Evolutionary conservation across 805 yeast genomes (phyloP).

Genomic region (Ogataea zsoltii): DNA sequence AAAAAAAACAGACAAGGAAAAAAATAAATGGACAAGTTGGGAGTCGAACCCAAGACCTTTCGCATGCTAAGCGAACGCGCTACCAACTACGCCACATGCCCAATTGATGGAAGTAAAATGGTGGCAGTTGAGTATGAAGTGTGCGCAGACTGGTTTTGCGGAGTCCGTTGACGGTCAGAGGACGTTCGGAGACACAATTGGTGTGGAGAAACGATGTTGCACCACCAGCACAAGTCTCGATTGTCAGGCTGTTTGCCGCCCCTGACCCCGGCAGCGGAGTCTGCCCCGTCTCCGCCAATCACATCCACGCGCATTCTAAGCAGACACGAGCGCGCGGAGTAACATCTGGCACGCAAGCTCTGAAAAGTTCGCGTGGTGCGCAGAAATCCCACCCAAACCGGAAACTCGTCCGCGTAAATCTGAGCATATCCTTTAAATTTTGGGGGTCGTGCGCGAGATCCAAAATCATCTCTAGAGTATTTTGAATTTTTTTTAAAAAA

Average conservation of each 20-base stretch:
- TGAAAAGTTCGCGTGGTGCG: background rate
- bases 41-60: slow-evolving; percentile 80
- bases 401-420: background rate
- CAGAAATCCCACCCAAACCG: too few relatives aligned
- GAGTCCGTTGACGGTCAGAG: too few relatives aligned
- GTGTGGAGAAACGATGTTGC: too few relatives aligned
- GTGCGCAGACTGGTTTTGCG: too few relatives aligned
- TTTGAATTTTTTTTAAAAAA: background rate
- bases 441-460: slow-evolving; percentile 2
- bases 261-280: too few relatives aligned
- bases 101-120: slow-evolving; percentile 21
- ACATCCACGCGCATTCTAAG: slow-evolving; percentile 1
- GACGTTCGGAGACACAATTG: too few relatives aligned
- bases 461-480: background rate
- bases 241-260: too few relatives aligned
- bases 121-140: background rate
- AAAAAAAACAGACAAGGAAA: slow-evolving; percentile 10
- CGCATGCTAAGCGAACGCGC: slow-evolving; percentile 81
- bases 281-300: slow-evolving; percentile 6
- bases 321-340: slow-evolving; percentile 4
- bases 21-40: slow-evolving; percentile 60
- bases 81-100: slow-evolving; percentile 83
- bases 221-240: too few relatives aligned
- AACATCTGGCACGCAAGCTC: slow-evolving; percentile 1
- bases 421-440: background rate